Conservation (phyloP, 2,329 filamentous ascomycete species). For the Claviceps quebecensis region DNA sequence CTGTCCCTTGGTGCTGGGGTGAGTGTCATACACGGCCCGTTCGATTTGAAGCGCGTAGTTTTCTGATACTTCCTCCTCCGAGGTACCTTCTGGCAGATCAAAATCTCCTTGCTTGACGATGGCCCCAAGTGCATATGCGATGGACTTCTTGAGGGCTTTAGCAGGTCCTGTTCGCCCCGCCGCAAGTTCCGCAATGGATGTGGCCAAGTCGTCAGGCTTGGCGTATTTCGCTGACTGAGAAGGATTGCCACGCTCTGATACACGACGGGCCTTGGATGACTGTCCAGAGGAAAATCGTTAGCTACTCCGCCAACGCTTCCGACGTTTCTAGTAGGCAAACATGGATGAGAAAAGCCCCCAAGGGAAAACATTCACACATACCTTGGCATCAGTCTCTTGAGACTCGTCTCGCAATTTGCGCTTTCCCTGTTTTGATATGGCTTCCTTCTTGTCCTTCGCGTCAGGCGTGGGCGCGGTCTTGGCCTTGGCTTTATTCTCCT, state of each 20-base stretch:
- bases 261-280: constrained; percentile 35
- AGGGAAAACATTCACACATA: constrained; percentile 14
- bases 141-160: constrained; percentile 54
- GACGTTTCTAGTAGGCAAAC: too few relatives aligned
- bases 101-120: constrained; percentile 54
- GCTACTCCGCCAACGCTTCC: background rate
- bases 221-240: constrained; percentile 26
- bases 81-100: constrained; percentile 47
- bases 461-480: constrained; percentile 25
- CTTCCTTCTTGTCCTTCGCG: constrained; percentile 24
- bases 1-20: constrained; percentile 30
- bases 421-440: constrained; percentile 32
- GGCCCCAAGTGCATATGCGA: constrained; percentile 50
- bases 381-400: constrained; percentile 37
- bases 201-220: constrained; percentile 37
- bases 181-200: constrained; percentile 41
- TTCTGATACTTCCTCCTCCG: constrained; percentile 50
- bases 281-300: constrained; percentile 11
- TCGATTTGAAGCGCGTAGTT: constrained; percentile 68
- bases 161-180: constrained; percentile 54
- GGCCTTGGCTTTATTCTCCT: constrained; percentile 16
- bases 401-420: constrained; percentile 45
- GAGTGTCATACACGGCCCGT: constrained; percentile 47
- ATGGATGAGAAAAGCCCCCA: too few relatives aligned
- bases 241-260: constrained; percentile 33